phyloP scores from a whole-genome alignment of 306 rosid species.

The barrel medic (Medicago truncatula) region MtrunA17r5.0-ANR NC_053045.1:59691501-59692000 shows the following conservation, averaged over 20 bases:
- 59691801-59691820: slow-evolving; percentile 1
- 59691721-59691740: slow-evolving; percentile 1
- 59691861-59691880: neutral
- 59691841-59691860: neutral
- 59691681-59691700: slow-evolving; percentile 95
- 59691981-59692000: too few species aligned
- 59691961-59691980: too few species aligned
- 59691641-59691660: slow-evolving; percentile 89
- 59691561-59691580: slow-evolving; percentile 2
- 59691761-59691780: neutral
- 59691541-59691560: slow-evolving; percentile 20
- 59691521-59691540: slow-evolving; percentile 10
- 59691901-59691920: too few species aligned
- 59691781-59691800: slow-evolving; percentile 33
- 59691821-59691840: slow-evolving; percentile 15
- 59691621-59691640: slow-evolving; percentile 82
- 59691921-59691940: too few species aligned
- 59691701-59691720: slow-evolving; percentile 70
- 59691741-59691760: slow-evolving; percentile 1
- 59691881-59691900: too few species aligned
- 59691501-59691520: slow-evolving; percentile 10
- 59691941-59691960: too few species aligned
- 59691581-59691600: slow-evolving; percentile 42
- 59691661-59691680: slow-evolving; percentile 86
- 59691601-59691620: slow-evolving; percentile 79